A percentile compares a stretch with the other conserved stretches of the same genome.
Conservation (phyloP, 192 early-diverging fungal species). For the Glomus cerebriforme region DNA sequence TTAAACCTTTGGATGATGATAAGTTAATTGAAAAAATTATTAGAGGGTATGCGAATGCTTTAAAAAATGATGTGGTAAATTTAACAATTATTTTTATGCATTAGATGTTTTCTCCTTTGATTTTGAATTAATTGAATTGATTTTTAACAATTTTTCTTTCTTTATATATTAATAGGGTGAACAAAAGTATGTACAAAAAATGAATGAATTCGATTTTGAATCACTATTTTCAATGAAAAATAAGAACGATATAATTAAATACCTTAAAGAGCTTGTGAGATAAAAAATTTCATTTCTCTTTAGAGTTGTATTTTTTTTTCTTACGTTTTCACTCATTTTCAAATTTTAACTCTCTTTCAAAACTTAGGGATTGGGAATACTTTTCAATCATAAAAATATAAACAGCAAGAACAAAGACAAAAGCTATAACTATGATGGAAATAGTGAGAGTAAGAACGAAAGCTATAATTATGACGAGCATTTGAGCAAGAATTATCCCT, state of each 20-base stretch:
- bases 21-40: background rate
- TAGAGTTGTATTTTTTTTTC: background rate
- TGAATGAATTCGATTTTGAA: constrained; percentile 25
- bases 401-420: no score
- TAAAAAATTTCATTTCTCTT: no score
- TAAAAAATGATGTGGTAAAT: constrained; percentile 6
- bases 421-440: no score
- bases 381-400: background rate
- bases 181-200: background rate
- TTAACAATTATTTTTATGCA: background rate
- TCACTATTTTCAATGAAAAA: background rate
- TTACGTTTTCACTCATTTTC: background rate
- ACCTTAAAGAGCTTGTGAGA: background rate
- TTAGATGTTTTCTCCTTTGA: background rate
- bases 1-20: constrained; percentile 39
- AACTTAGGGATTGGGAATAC: background rate
- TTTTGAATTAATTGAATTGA: background rate
- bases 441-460: no score
- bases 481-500: no score
- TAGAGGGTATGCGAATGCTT: background rate
- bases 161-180: background rate
- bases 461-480: no score
- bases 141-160: background rate
- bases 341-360: background rate
- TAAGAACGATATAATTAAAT: constrained; percentile 9